Evolutionary conservation across 1,139 yeast genomes (phyloP), one percentile per base, ranked within the genome.

Genomic region (Chernovozyma aurita): DNA sequence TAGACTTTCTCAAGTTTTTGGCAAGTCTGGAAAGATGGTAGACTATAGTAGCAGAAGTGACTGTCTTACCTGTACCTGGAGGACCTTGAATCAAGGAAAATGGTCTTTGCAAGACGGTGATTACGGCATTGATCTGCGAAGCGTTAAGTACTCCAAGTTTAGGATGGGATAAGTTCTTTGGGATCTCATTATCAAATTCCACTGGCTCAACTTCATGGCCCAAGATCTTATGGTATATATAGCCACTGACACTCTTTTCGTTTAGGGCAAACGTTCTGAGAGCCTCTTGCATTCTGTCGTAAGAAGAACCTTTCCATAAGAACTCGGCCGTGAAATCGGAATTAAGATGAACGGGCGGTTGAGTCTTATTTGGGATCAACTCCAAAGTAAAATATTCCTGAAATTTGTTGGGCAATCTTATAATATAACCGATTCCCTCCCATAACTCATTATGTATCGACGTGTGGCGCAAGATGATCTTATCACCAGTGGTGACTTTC

Each of bases 51-150:
- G 96, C 94, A 0, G 96, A 86, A 0, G 95, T 88, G 12, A 87
- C 95, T 1, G 97, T 90, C 56, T 90, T 90, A 55, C 97, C 97
- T 0, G 97, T 90, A 42, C 95, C 95, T 2, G 97, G 97, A n/a
- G 97, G 97, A 15, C 97, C 97, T 58, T 90, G 97, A 46, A 90
- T 88, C 49, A 90, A 70, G 6, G 95, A 78, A 31, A 90, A 66
- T 2, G 96, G 96, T 48, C 80, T 70, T 49, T 74, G 76, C 42
- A 90, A 61, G 2, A 84, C 96, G 4, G 76, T 63, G 39, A 73
- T 68, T 18, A 90, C 90, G 0, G 97, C 97, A 50, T 76, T 77
- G 2, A 73, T 72, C 59, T 90, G 97, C 1, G 95, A 85, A 15
- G 67, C 67, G 55, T 90, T 90, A 44, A 90, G 69, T 41, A 75